Evolutionary conservation across 2,329 filamentous ascomycete genomes (phyloP), one percentile per base, ranked within the genome.

Genomic region (Orbilia brochopaga): DNA sequence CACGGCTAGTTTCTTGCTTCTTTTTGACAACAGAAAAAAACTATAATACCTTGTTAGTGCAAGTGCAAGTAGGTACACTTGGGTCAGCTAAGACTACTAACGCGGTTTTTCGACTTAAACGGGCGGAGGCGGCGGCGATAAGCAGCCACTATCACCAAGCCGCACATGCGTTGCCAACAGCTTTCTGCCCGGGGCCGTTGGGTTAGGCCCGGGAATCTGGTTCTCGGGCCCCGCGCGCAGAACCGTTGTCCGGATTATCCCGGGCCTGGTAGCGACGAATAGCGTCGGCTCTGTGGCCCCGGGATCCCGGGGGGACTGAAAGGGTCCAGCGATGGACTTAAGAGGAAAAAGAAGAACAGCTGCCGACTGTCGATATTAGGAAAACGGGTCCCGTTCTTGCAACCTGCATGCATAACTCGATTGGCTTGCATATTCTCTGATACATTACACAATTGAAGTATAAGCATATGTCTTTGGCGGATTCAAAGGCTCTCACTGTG

Each of bases 201-300:
- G 58, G 40, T 48, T 15, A 53, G 66, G 52, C 40, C 52, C 50
- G 48, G 59, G 54, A 52, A 23, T 58, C 54, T 61, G 66, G 59
- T 54, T 58, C 58, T 57, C 58, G 59, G 66, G 66, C 58, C 66
- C n/a, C n/a, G n/a, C n/a, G n/a, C n/a, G n/a, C n/a, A n/a, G n/a
- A n/a, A n/a, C n/a, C n/a, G n/a, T n/a, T n/a, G n/a, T n/a, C n/a
- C 58, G 66, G 52, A 53, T 13, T 62, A 50, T 32, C 64, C 64
- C 59, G 52, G 64, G 52, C 64, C 24, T 48, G 21, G 21, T 37
- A 40, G n/a, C 42, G 30, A 32, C 58, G 30, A 70, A 59, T 63
- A 10, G 59, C 13, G 50, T 27, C 40, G 24, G 19, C 23, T 44
- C 35, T 27, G n/a, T 51, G 48, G 15, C 13, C 58, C 53, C 54